phyloP scores from a whole-genome alignment of 495 filamentous ascomycete species.

The Neurospora africana region DNA sequence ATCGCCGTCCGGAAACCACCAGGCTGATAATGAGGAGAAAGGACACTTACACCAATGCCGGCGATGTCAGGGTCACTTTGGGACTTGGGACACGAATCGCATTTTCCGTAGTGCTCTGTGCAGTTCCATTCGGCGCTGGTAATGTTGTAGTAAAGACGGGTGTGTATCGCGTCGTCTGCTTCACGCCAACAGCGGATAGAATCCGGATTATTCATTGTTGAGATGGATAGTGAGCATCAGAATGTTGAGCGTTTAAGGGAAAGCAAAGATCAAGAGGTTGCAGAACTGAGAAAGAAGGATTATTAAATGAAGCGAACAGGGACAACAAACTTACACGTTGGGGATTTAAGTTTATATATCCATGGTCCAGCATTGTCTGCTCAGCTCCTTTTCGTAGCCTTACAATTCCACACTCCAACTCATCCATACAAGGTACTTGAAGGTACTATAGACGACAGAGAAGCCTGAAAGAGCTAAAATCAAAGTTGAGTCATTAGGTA shows the following conservation, averaged over 20 bases:
- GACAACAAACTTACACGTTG: no score
- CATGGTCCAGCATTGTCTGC: no score
- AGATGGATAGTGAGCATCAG: background rate
- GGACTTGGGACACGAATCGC: background rate
- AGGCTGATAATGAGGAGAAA: background rate
- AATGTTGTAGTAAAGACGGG: background rate
- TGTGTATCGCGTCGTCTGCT: background rate
- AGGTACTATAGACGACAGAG: no score
- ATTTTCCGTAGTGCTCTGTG: background rate
- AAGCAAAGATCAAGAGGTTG: background rate
- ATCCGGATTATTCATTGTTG: background rate
- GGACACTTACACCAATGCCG: background rate
- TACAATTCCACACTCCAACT: no score
- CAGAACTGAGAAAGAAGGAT: no score
- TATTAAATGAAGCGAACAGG: no score
- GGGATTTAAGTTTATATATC: no score
- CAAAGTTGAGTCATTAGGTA: no score
- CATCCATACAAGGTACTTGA: no score
- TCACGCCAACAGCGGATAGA: background rate
- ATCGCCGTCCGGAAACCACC: background rate
- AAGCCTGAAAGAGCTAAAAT: no score
- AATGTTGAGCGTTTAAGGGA: background rate
- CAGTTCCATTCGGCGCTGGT: background rate
- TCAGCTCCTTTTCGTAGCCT: no score
- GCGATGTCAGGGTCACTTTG: background rate